Evolutionary conservation across 257 asterid species (phyloP), one percentile per base, ranked within the genome.

Genomic region (Mitragyna speciosa): DNA sequence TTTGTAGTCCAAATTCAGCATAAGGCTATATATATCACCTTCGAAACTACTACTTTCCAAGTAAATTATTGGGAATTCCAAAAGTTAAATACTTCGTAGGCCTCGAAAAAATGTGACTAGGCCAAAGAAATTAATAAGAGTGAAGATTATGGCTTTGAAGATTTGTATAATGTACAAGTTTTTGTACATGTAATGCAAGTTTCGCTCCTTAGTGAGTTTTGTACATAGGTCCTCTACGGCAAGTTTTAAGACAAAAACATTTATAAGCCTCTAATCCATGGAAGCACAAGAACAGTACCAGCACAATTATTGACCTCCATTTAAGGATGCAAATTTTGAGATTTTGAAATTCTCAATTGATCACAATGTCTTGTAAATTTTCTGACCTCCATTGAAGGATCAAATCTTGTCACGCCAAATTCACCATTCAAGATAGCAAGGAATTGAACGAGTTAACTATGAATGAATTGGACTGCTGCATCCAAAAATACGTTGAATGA

Each of bases 391-490:
- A 52, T 28, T 19, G 26, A 72, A 43, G 58, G 30, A 47, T 71
- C 67, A 41, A 16, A 51, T 48, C 7, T 64, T 45, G 30, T 77
- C 36, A 41, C 17, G 80, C n/a, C 16, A 66, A 66, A 17, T 66
- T 66, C 72, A 33, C n/a, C 17, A 19, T 67, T 67, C 72, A 36
- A 67, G 72, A 36, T 33, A 33, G 48, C 26, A 33, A 36, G 52
- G 70, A n/a, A 48, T 66, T 45, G 47, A 64, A n/a, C 39, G 49
- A 19, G 58, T 77, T 20, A n/a, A n/a, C n/a, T n/a, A 48, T 77
- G 49, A 76, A 65, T 76, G 80, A 66, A 65, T 76, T n/a, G 72
- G 69, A 5, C 39, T 49, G 10, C 51, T 2, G 1, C n/a, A 36
- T 6, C 1, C 59, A 61, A 0, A 30, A 48, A 20, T 6, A n/a